phyloP scores from a whole-genome alignment of 1,284 basidiomycete genomes.

The Ganoderma lucidum region DNA sequence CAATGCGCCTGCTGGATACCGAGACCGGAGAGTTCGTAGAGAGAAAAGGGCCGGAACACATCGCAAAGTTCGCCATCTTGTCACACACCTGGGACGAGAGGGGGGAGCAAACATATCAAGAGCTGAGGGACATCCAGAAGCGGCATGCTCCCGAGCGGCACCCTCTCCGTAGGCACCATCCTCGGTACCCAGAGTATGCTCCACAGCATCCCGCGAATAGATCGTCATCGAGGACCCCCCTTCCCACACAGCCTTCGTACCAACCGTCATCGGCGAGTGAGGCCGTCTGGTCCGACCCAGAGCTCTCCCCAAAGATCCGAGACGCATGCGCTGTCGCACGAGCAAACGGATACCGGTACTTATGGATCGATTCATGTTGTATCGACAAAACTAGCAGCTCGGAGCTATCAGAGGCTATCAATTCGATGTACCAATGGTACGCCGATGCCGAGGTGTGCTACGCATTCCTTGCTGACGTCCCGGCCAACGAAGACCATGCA shows the following conservation, averaged over 20 bases:
- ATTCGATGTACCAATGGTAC: not conserved
- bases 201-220: not conserved
- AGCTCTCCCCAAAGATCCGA: not conserved
- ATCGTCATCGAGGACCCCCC: not conserved
- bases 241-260: not conserved
- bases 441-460: not conserved
- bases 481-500: not conserved
- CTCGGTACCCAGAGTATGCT: not conserved
- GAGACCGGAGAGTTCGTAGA: not conserved
- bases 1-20: slow-evolving; percentile 2
- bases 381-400: not conserved
- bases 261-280: not conserved
- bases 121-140: not conserved
- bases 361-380: slow-evolving; percentile 2
- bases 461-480: slow-evolving; percentile 2
- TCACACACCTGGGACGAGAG: not conserved
- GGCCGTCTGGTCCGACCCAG: not conserved
- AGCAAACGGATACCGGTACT: not conserved
- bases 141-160: not conserved
- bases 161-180: not conserved
- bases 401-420: not conserved
- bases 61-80: not conserved
- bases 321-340: not conserved
- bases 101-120: not conserved
- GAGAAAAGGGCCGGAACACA: not conserved